A percentile compares a stretch with the other conserved stretches of the same genome.
Conservation (phyloP, 2,329 filamentous ascomycete genomes). For the Xylaria sp. region DNA sequence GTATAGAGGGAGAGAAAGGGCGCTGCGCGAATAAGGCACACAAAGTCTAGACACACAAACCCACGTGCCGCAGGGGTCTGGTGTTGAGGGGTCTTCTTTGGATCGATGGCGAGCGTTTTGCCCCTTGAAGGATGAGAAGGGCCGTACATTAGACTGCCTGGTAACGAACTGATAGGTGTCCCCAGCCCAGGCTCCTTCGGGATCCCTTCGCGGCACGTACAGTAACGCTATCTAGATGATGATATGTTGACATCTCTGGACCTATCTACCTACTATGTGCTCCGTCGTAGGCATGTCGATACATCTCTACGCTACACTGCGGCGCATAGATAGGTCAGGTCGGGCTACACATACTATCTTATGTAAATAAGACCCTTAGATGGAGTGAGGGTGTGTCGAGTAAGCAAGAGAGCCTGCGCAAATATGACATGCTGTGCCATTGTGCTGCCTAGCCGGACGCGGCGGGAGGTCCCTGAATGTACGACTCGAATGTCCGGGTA, state of each 20-base stretch:
- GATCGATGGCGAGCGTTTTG: background rate
- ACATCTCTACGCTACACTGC: background rate
- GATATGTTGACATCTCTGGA: constrained; percentile 1
- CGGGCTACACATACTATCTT: background rate
- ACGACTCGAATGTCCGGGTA: background rate
- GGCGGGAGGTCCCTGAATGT: constrained; percentile 4
- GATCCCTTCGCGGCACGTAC: constrained; percentile 25
- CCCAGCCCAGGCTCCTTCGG: background rate
- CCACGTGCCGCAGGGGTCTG: constrained; percentile 13
- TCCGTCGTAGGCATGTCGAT: background rate
- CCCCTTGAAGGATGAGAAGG: constrained; percentile 34
- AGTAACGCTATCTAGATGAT: background rate
- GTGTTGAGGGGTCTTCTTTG: background rate
- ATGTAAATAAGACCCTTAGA: background rate
- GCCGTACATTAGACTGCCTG: constrained; percentile 28
- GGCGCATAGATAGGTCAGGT: background rate
- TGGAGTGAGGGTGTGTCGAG: constrained; percentile 3
- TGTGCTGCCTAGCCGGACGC: constrained; percentile 15
- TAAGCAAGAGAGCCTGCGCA: constrained; percentile 3
- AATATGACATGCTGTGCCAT: constrained; percentile 22
- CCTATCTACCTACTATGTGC: background rate
- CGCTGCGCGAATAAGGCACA: constrained; percentile 19
- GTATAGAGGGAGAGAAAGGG: background rate
- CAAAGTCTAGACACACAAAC: constrained; percentile 9
- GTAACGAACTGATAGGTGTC: background rate